These are phyloP conservation scores for Flaveria bidentis DNA, from an alignment of 129 eudicot species.

Conservation along the genomic window DNA sequence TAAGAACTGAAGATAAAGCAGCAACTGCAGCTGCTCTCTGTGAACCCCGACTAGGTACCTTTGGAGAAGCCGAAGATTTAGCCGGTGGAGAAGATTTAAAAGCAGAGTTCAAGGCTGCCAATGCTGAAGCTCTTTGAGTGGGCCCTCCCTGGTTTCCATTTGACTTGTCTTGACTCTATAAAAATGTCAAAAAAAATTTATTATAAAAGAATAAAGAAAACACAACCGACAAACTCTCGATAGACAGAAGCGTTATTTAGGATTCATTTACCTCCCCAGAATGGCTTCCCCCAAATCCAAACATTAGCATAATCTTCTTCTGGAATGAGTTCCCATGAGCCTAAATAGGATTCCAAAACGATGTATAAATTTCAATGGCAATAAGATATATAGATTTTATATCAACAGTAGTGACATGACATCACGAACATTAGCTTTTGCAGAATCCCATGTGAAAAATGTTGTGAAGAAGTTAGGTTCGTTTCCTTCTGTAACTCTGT, in stretches of 20 bases:
- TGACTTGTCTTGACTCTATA: conserved; percentile 46
- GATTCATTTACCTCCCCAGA: conserved; percentile 59
- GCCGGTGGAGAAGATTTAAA: conserved; percentile 65
- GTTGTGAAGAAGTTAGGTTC: conserved; percentile 96
- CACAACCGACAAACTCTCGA: conserved; percentile 5
- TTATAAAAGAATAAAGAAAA: not conserved
- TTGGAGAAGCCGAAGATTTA: conserved; percentile 53
- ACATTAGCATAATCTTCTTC: conserved; percentile 77
- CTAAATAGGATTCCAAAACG: conserved; percentile 38
- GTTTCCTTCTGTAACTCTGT: conserved; percentile 87
- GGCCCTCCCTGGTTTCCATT: conserved; percentile 85
- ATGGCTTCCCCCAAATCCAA: conserved; percentile 85
- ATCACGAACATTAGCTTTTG: conserved; percentile 80
- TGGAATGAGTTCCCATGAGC: conserved; percentile 96
- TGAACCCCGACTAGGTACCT: conserved; percentile 60
- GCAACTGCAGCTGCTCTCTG: conserved; percentile 99
- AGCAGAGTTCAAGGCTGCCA: conserved; percentile 89
- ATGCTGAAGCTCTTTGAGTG: conserved; percentile 97
- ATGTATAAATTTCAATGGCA: not conserved
- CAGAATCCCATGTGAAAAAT: conserved; percentile 90
- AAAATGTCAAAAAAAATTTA: conserved; percentile 1
- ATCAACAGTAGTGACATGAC: conserved; percentile 14
- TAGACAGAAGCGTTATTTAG: conserved; percentile 4
- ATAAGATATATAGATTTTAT: not conserved
- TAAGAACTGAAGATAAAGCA: conserved; percentile 89